phyloP scores from a whole-genome alignment of 2,329 filamentous ascomycete genomes.

The Neoscytalidium dimidiatum region DNA sequence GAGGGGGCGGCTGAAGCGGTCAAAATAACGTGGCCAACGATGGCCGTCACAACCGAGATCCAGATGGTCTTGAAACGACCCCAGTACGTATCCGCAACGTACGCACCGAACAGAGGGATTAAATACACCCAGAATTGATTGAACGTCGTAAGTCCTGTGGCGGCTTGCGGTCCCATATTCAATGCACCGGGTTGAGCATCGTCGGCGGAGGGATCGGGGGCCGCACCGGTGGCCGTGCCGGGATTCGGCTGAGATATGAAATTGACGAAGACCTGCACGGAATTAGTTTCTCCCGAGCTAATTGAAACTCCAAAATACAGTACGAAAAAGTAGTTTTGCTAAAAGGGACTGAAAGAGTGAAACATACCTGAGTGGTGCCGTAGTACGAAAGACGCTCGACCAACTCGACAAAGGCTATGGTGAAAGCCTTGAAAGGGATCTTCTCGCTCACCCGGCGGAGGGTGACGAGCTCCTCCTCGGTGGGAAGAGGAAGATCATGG shows the following conservation, averaged over 20 bases:
- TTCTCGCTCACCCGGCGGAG: slow-evolving; percentile 36
- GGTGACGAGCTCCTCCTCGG: slow-evolving; percentile 36
- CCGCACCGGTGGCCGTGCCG: slow-evolving; percentile 34
- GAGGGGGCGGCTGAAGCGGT: slow-evolving; percentile 56
- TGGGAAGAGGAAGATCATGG: slow-evolving; percentile 27
- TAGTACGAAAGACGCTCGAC: slow-evolving; percentile 43
- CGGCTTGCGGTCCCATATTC: slow-evolving; percentile 56
- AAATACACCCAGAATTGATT: slow-evolving; percentile 60
- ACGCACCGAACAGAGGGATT: slow-evolving; percentile 60
- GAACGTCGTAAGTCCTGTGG: slow-evolving; percentile 54
- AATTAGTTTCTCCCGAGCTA: background rate
- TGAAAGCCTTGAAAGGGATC: slow-evolving; percentile 39
- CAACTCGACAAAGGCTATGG: slow-evolving; percentile 41
- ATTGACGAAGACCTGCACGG: slow-evolving; percentile 38
- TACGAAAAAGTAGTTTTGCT: too few relatives aligned
- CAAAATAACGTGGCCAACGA: slow-evolving; percentile 58
- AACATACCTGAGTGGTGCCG: slow-evolving; percentile 28
- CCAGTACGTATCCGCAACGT: slow-evolving; percentile 59
- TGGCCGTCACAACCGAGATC: slow-evolving; percentile 59
- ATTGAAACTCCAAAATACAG: too few relatives aligned
- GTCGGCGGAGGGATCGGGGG: slow-evolving; percentile 28
- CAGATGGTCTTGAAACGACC: slow-evolving; percentile 64
- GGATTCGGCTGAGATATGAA: slow-evolving; percentile 37
- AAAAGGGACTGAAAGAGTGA: too few relatives aligned
- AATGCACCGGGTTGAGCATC: slow-evolving; percentile 52